Evolutionary conservation across 371 early-diverging fungal genomes (phyloP).

Genomic region (Choanephora cucurbitarum): DNA sequence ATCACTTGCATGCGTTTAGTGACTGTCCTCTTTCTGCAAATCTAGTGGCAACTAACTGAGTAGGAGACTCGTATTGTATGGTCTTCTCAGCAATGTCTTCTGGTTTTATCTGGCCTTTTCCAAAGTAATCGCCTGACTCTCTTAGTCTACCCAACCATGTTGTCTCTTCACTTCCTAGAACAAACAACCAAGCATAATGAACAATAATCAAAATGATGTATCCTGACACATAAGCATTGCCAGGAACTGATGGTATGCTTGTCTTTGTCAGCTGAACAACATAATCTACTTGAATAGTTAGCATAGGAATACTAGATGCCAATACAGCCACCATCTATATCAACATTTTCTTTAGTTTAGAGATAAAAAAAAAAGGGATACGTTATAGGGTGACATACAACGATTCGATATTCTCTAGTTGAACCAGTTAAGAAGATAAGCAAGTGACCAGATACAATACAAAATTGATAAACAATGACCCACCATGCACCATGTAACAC

Average conservation of each 20-base stretch:
- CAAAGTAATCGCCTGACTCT: background rate
- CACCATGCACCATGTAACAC: slow-evolving; percentile 51
- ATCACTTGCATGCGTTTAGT: slow-evolving; percentile 23
- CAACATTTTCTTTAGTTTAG: too few species aligned
- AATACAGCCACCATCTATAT: slow-evolving; percentile 40
- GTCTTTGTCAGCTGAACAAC: slow-evolving; percentile 36
- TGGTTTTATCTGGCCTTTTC: background rate
- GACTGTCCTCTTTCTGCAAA: slow-evolving; percentile 32
- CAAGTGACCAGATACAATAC: slow-evolving; percentile 24
- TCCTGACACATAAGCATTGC: slow-evolving; percentile 40
- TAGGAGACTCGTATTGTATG: slow-evolving; percentile 4
- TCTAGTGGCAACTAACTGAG: background rate
- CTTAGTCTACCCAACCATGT: slow-evolving; percentile 33
- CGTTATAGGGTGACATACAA: too few species aligned
- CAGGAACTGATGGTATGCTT: slow-evolving; percentile 18
- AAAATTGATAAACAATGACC: slow-evolving; percentile 42
- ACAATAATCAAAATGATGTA: slow-evolving; percentile 34
- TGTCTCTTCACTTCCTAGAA: slow-evolving; percentile 36
- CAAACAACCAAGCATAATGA: slow-evolving; percentile 46
- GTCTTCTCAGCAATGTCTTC: slow-evolving; percentile 10
- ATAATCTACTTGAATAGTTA: slow-evolving; percentile 47
- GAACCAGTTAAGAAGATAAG: slow-evolving; percentile 27
- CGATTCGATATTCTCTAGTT: slow-evolving; percentile 33
- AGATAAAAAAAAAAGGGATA: too few species aligned
- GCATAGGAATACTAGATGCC: slow-evolving; percentile 42